A percentile compares a stretch with the other conserved stretches of the same genome.
Conservation (phyloP, 148 eudicot genomes). For the Silene latifolia region DNA sequence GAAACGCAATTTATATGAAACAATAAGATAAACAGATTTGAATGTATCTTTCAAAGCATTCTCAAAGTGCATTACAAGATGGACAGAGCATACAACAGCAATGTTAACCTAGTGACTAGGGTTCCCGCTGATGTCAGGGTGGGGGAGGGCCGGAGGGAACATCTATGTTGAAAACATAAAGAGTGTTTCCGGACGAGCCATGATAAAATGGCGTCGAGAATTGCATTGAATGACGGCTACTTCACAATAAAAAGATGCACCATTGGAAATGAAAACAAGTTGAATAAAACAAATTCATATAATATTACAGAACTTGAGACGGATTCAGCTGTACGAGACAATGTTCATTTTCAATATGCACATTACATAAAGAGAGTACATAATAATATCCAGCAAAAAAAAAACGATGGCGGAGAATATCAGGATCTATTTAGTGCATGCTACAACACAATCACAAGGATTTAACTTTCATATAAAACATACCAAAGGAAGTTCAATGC, state of each 20-base stretch:
- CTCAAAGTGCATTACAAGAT: neutral
- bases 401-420: neutral
- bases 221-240: no score
- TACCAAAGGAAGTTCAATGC: conserved; percentile 77
- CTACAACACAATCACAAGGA: neutral
- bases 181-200: no score
- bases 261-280: no score
- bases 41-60: neutral
- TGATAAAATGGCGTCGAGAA: no score
- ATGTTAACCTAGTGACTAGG: no score
- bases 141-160: no score
- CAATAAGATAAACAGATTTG: neutral
- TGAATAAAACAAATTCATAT: neutral
- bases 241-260: no score
- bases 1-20: neutral
- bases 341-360: no score
- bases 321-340: neutral
- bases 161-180: no score
- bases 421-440: neutral
- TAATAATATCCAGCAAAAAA: neutral
- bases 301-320: conserved; percentile 1
- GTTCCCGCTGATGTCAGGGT: no score
- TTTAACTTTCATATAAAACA: conserved; percentile 14
- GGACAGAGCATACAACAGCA: neutral
- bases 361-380: neutral